Conservation (phyloP, 176 grass and related monocot species). For the Rhynchospora breviuscula region DNA sequence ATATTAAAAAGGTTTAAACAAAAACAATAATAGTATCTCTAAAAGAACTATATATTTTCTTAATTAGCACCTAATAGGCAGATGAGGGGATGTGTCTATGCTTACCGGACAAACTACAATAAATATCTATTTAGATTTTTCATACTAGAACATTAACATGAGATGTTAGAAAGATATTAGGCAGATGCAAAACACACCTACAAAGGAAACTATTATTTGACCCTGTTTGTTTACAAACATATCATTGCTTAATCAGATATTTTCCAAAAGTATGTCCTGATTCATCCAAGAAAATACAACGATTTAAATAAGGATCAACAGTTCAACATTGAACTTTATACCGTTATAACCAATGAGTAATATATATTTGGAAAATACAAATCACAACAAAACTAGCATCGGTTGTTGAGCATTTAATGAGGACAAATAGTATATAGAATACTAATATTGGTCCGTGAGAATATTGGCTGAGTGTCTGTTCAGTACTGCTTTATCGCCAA, state of each 20-base stretch:
- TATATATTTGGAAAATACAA: background rate
- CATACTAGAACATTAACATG: background rate
- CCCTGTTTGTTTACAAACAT: no score
- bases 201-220: no score
- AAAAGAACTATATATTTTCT: background rate
- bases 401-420: background rate
- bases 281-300: no score
- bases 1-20: background rate
- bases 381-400: background rate
- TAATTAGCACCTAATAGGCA: background rate
- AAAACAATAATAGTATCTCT: background rate
- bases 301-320: no score
- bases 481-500: background rate
- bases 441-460: background rate
- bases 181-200: background rate
- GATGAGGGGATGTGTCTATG: background rate
- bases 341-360: background rate
- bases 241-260: no score
- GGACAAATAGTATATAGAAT: background rate
- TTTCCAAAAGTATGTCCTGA: no score
- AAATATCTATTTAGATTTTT: background rate
- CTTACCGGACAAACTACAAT: background rate
- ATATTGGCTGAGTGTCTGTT: background rate
- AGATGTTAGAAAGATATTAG: background rate
- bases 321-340: no score